Evolutionary conservation across 1,284 basidiomycete species (phyloP), one percentile per base, ranked within the genome.

Genomic region (Apiotrichum brassicae): DNA sequence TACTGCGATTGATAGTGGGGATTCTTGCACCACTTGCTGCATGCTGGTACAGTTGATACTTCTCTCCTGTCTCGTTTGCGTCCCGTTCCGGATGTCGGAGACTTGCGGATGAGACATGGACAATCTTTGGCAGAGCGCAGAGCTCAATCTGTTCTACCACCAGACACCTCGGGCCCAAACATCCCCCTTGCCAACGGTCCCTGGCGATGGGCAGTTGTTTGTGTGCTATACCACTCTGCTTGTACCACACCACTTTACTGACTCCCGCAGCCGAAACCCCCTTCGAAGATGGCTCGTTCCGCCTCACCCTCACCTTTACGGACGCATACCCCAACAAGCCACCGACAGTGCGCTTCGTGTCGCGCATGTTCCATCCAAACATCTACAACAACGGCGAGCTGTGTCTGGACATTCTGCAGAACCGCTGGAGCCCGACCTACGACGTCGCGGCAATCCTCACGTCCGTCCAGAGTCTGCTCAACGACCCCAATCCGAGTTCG

Each of bases 301-400:
- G 94, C 65, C 84, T 97, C 18, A 79, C 93, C 32, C 80, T 98
- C 44, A 91, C 87, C 0, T 97, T 97, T 64, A 93, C 97, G 71
- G 94, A 98, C 70, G 87, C 89, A 3, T 97, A 98, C 72, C 94
- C 94, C 16, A 97, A 97, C 78, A 97, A 97, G 71, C 91, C 94
- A 0, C 94, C 94, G 6, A 87, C 87, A 2, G 94, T 97, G 63
- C 93, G 94, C 70, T 98, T 98, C 77, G 80, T 97, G 23, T 90
- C 87, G 40, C 84, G 90, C 57, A 97, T 97, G 93, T 97, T 97
- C 76, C 94, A 98, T 70, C 94, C 94, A 0, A 98, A 97, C 75
- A 93, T 98, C 14, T 98, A 97, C 73, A 88, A 88, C 46, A 97
- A 97, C 63, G 94, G 94, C 55, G 41, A 97, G 70, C 84, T 98